phyloP scores from a whole-genome alignment of 441 rosid genomes.

The Populus hybrid region DNA sequence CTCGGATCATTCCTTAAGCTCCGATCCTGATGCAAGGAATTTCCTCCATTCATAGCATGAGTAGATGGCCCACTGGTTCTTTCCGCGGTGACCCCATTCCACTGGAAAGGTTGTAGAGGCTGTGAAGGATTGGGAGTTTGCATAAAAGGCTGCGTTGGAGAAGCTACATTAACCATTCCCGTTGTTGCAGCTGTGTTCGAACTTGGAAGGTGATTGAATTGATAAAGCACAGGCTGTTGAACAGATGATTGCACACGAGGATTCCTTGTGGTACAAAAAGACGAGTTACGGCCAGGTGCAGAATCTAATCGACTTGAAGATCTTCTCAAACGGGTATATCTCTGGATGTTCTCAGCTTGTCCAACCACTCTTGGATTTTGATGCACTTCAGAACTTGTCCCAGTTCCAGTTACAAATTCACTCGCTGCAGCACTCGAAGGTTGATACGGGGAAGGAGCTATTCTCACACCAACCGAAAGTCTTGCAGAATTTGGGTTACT shows the following conservation, averaged over 20 bases:
- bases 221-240: constrained; percentile 5
- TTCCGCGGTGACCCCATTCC: constrained; percentile 12
- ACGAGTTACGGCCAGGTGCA: background rate
- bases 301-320: background rate
- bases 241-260: background rate
- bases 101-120: constrained; percentile 8
- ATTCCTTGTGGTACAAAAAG: background rate
- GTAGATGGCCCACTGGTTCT: constrained; percentile 4
- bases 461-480: background rate
- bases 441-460: background rate
- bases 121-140: background rate
- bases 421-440: background rate
- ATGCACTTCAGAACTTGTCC: background rate
- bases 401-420: background rate
- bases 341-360: constrained; percentile 14
- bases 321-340: constrained; percentile 31
- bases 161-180: background rate
- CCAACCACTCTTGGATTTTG: background rate
- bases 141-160: background rate
- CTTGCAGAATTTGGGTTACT: background rate
- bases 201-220: background rate
- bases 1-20: constrained; percentile 7
- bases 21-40: constrained; percentile 1
- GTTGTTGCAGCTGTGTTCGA: background rate
- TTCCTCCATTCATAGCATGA: constrained; percentile 4